Conservation (phyloP, 2,329 filamentous ascomycete genomes). For the Aureobasidium lini region DNA sequence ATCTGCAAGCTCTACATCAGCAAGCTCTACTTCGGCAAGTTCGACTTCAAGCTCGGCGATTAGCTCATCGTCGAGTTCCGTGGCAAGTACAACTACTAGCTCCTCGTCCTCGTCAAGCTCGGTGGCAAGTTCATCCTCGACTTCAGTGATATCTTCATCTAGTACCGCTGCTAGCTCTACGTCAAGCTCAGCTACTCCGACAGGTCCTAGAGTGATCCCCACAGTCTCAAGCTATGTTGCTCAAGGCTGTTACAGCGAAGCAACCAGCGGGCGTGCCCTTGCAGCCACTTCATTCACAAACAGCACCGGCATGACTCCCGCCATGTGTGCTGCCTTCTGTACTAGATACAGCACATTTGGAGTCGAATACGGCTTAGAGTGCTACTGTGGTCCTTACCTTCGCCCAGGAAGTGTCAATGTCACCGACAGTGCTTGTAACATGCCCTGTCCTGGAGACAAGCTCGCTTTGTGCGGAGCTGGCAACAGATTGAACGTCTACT, state of each 20-base stretch:
- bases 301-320: slow-evolving; percentile 12
- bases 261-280: slow-evolving; percentile 12
- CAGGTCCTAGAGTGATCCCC: slow-evolving; percentile 19
- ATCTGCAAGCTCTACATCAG: too few species aligned
- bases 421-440: slow-evolving; percentile 3
- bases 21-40: too few species aligned
- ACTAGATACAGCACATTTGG: slow-evolving; percentile 15
- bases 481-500: slow-evolving; percentile 17
- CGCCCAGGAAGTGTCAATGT: not conserved
- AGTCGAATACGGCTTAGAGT: slow-evolving; percentile 16
- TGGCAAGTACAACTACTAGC: not conserved
- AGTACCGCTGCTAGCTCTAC: not conserved
- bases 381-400: slow-evolving; percentile 15
- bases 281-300: slow-evolving; percentile 6
- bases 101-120: too few species aligned
- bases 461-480: slow-evolving; percentile 25
- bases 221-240: slow-evolving; percentile 18
- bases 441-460: slow-evolving; percentile 23
- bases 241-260: slow-evolving; percentile 17
- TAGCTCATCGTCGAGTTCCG: not conserved
- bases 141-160: not conserved
- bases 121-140: not conserved
- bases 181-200: slow-evolving; percentile 3
- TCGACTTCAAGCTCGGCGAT: too few species aligned
- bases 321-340: slow-evolving; percentile 12